phyloP scores from a whole-genome alignment of 306 rosid genomes.

The Quillaja saponaria region DNA sequence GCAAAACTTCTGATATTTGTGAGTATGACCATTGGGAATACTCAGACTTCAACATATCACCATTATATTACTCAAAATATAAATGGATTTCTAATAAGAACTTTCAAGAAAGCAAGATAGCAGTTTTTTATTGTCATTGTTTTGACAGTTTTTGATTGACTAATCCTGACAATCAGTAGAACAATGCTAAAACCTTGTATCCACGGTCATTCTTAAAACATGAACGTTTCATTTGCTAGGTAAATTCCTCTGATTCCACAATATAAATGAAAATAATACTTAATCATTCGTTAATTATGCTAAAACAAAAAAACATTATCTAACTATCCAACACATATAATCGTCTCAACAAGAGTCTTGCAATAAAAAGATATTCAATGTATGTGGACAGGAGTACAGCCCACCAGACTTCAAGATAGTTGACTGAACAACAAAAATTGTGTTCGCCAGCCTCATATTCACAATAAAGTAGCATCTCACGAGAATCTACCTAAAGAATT shows the following conservation, averaged over 20 bases:
- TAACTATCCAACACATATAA: too few species aligned
- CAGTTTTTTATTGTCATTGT: slow-evolving; percentile 1
- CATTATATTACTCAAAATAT: neutral
- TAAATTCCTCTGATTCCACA: too few species aligned
- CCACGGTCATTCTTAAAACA: neutral
- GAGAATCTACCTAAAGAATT: neutral
- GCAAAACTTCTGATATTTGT: too few species aligned
- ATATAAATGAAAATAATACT: too few species aligned
- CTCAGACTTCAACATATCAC: neutral
- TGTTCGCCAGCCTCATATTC: slow-evolving; percentile 6
- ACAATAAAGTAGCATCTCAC: neutral
- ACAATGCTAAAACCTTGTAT: neutral
- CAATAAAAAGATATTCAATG: too few species aligned
- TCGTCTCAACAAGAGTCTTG: too few species aligned
- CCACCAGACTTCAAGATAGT: too few species aligned
- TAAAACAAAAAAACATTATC: too few species aligned
- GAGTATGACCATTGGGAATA: too few species aligned
- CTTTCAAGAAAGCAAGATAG: slow-evolving; percentile 1
- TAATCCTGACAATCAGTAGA: neutral
- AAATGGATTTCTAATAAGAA: neutral
- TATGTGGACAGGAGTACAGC: too few species aligned
- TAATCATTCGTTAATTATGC: too few species aligned
- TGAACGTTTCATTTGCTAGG: too few species aligned
- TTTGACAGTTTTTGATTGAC: neutral
- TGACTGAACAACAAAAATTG: neutral